Evolutionary conservation across 768 basidiomycete species (phyloP).

Genomic region (Lentinula edodes): DNA sequence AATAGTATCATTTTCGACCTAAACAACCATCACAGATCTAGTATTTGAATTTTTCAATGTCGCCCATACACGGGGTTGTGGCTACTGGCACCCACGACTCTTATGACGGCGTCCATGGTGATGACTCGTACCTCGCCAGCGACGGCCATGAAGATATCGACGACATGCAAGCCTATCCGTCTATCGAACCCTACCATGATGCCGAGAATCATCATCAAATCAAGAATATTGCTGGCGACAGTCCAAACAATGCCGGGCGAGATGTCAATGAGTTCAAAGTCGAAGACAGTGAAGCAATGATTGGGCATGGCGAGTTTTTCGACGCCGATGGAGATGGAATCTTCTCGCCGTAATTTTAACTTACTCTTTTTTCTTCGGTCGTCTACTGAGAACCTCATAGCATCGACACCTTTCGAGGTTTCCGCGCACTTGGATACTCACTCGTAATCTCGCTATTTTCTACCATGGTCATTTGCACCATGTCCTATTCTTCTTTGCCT

Average conservation of each 20-base stretch:
- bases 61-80: no score
- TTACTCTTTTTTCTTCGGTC: neutral
- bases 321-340: conserved; percentile 8
- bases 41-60: no score
- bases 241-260: neutral
- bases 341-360: conserved; percentile 2
- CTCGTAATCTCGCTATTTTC: neutral
- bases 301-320: conserved; percentile 7
- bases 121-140: no score
- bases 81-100: no score
- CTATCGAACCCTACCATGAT: no score
- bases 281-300: neutral
- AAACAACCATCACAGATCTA: no score
- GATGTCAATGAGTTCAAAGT: neutral
- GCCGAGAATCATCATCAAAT: no score
- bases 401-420: neutral
- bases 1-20: no score
- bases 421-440: conserved; percentile 3
- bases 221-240: neutral
- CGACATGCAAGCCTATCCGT: no score
- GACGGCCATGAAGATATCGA: no score
- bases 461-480: conserved; percentile 1
- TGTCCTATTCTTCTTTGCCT: conserved; percentile 6
- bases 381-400: neutral
- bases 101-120: no score